phyloP scores from a whole-genome alignment of 2,329 filamentous ascomycete species.

The Fusarium lateritium region DNA sequence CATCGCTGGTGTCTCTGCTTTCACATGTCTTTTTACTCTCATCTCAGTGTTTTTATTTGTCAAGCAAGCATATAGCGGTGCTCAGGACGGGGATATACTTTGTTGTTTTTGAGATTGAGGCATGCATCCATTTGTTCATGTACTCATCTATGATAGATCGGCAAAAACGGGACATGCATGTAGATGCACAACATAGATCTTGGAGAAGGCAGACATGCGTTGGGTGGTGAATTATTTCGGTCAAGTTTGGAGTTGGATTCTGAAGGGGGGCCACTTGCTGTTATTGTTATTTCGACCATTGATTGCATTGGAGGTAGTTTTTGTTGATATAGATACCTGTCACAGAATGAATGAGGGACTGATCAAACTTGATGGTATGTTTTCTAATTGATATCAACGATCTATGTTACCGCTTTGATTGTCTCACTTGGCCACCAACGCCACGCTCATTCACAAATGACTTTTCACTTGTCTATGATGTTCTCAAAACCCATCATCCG shows the following conservation, averaged over 20 bases:
- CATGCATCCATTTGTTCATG: slow-evolving; percentile 20
- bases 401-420: neutral
- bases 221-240: slow-evolving; percentile 1
- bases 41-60: slow-evolving; percentile 17
- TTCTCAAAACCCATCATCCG: slow-evolving; percentile 44
- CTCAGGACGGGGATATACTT: slow-evolving; percentile 21
- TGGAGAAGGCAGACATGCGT: slow-evolving; percentile 19
- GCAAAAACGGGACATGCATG: slow-evolving; percentile 38
- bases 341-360: slow-evolving; percentile 40
- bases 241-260: slow-evolving; percentile 39
- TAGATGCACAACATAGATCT: slow-evolving; percentile 44
- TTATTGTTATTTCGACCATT: neutral
- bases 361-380: neutral
- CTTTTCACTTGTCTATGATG: no score
- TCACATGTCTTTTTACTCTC: slow-evolving; percentile 10
- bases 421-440: slow-evolving; percentile 7
- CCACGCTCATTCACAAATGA: neutral
- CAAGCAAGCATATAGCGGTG: slow-evolving; percentile 34
- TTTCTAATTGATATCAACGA: neutral
- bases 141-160: slow-evolving; percentile 42
- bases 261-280: slow-evolving; percentile 8
- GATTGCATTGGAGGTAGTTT: slow-evolving; percentile 9
- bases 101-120: slow-evolving; percentile 37
- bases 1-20: slow-evolving; percentile 14
- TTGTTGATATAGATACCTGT: slow-evolving; percentile 42